Percentiles rank a stretch among this genome's conserved stretches.
Evolutionary conservation across 2,329 filamentous ascomycete species (phyloP).

Genomic region (Fusarium sp.): DNA sequence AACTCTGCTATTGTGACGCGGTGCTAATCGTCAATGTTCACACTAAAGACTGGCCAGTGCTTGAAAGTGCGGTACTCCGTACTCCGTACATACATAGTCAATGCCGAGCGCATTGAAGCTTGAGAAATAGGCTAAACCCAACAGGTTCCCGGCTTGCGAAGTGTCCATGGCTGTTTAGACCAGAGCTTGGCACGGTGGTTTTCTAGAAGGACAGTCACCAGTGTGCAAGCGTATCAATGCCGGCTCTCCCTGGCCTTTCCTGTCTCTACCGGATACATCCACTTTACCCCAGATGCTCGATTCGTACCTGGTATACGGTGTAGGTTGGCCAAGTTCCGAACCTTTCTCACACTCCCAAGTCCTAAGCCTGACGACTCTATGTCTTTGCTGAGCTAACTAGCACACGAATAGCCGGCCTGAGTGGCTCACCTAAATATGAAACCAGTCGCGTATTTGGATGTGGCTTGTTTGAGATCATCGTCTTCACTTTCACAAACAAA

Average conservation of each 20-base stretch:
- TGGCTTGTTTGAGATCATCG: conserved; percentile 29
- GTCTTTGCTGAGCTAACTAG: conserved; percentile 14
- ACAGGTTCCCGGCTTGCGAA: conserved; percentile 25
- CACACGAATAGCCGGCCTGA: conserved; percentile 23
- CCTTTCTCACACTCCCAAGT: conserved; percentile 32
- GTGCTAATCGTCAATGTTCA: conserved; percentile 34
- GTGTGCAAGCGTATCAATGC: conserved; percentile 32
- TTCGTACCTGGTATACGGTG: conserved; percentile 31
- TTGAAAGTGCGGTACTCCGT: conserved; percentile 4
- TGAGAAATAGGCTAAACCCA: conserved; percentile 5
- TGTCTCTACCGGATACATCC: conserved; percentile 28
- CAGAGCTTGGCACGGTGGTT: conserved; percentile 22
- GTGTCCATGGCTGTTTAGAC: conserved; percentile 5
- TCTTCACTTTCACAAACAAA: neutral
- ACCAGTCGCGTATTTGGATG: conserved; percentile 30
- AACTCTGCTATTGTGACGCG: conserved; percentile 3
- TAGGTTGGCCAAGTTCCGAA: conserved; percentile 31
- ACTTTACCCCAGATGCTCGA: conserved; percentile 41
- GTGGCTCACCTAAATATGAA: conserved; percentile 42
- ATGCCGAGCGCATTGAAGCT: conserved; percentile 16
- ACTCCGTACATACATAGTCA: too few relatives aligned
- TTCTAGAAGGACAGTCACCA: conserved; percentile 31
- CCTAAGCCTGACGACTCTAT: conserved; percentile 4
- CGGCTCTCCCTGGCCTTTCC: conserved; percentile 26
- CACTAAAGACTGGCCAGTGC: conserved; percentile 15